Evolutionary conservation across 2,329 filamentous ascomycete genomes (phyloP), one percentile per base, ranked within the genome.

Genomic region (Aspergillus ustus): DNA sequence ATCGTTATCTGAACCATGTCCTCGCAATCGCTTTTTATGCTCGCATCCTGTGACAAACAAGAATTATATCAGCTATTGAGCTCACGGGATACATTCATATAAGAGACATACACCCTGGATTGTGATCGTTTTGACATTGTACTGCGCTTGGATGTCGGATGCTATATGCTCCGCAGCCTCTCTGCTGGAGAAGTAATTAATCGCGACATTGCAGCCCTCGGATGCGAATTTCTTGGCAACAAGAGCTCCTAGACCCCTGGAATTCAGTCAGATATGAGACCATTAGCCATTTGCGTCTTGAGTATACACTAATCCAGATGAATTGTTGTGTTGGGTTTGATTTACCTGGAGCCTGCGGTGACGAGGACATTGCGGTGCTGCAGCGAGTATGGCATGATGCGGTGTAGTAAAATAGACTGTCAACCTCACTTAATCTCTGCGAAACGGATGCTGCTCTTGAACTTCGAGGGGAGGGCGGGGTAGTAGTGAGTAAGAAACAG

Each of bases 161-260:
- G 87, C 80, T 3, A 92, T 79, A 7, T 81, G 77, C 48, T 85
- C 78, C 6, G 91, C 91, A 2, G 86, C 82, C 19, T 83, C 82
- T 40, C 80, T 75, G 73, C 85, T 87, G 64, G 83, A 85, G 75
- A 84, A 82, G 76, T 92, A 94, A 78, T 93, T 94, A 72, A 95
- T 84, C 8, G 87, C 86, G 9, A 94, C 80, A 60, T 90, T 88
- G 72, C 85, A 86, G 51, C 90, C 89, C 68, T 89, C 82, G 22
- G 82, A 78, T 8, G 90, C 90, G 68, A 93, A 91, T 34, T 87
- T 85, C 59, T 85, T 83, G 44, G 84, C 85, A 3, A 91, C 83
- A 3, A 88, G 81, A 48, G 89, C 91, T 40, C 91, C 91, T 34
- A 94, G 84, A 2, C 91, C 91, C 66, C 91, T 87, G 49, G 29